phyloP scores from a whole-genome alignment of 1,284 basidiomycete species.

The Anthracocystis panici-leucophaei region DNA sequence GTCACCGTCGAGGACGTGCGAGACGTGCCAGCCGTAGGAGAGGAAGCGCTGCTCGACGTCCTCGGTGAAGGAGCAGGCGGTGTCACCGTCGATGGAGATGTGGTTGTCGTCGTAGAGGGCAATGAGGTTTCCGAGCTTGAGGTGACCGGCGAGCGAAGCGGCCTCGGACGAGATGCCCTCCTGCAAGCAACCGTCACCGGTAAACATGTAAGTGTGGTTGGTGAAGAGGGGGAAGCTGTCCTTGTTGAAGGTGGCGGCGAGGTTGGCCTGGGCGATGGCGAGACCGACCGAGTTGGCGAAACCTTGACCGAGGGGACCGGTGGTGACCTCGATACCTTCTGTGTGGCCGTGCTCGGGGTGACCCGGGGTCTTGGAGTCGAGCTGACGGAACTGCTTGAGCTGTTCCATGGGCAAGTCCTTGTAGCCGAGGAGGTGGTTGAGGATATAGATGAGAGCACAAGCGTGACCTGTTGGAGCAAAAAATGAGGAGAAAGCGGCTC shows the following conservation, averaged over 20 bases:
- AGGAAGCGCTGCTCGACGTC: constrained; percentile 88
- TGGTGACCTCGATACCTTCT: constrained; percentile 92
- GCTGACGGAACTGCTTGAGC: constrained; percentile 78
- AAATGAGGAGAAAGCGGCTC: constrained; percentile 58
- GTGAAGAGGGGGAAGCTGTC: constrained; percentile 84
- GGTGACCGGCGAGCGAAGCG: constrained; percentile 88
- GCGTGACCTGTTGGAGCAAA: constrained; percentile 72
- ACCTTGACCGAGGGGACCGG: constrained; percentile 89
- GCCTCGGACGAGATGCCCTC: constrained; percentile 93
- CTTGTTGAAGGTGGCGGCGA: constrained; percentile 89
- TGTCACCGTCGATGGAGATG: constrained; percentile 96
- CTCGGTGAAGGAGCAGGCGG: constrained; percentile 91
- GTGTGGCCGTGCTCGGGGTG: constrained; percentile 88
- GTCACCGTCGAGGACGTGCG: constrained; percentile 85
- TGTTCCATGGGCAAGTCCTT: constrained; percentile 81
- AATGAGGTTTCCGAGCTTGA: constrained; percentile 91
- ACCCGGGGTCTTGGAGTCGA: constrained; percentile 79
- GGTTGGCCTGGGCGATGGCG: constrained; percentile 90
- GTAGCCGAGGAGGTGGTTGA: constrained; percentile 86
- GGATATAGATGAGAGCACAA: constrained; percentile 77
- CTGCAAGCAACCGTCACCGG: constrained; percentile 94
- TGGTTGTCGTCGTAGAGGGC: constrained; percentile 74
- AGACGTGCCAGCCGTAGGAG: constrained; percentile 92
- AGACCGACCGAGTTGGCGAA: constrained; percentile 92
- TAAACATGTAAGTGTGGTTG: constrained; percentile 90